Percentiles rank a stretch among this genome's conserved stretches.
phyloP scores from a whole-genome alignment of 345 rosid genomes.

The Limnanthes douglasii region DNA sequence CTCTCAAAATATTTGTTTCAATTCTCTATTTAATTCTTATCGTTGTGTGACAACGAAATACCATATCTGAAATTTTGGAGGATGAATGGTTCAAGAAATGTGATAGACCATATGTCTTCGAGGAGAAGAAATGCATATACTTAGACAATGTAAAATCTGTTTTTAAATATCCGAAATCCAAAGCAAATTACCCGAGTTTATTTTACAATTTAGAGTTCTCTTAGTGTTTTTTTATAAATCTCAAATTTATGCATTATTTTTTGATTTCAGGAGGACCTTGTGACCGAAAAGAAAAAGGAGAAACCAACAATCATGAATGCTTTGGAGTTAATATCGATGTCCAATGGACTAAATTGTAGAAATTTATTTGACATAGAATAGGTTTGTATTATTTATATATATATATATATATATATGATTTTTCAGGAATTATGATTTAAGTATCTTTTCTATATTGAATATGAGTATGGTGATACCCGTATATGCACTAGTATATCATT shows the following conservation, averaged over 20 bases:
- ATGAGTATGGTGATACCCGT: no score
- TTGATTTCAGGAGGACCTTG: slow-evolving; percentile 56
- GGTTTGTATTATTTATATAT: no score
- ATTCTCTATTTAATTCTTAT: background rate
- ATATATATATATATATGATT: no score
- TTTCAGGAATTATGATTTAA: no score
- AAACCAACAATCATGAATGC: slow-evolving; percentile 85
- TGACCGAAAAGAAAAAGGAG: slow-evolving; percentile 72
- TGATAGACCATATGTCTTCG: slow-evolving; percentile 68
- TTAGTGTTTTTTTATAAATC: background rate
- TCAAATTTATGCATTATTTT: no score
- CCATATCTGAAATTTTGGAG: slow-evolving; percentile 63
- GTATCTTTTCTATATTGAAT: no score
- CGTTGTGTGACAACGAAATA: slow-evolving; percentile 50
- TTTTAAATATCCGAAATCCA: slow-evolving; percentile 66
- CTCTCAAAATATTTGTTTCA: no score
- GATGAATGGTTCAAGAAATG: slow-evolving; percentile 86
- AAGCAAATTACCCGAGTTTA: slow-evolving; percentile 26
- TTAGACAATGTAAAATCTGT: slow-evolving; percentile 88
- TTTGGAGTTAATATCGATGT: slow-evolving; percentile 85
- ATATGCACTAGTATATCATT: no score
- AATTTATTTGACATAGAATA: slow-evolving; percentile 72
- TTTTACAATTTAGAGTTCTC: no score
- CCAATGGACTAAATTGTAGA: slow-evolving; percentile 73
- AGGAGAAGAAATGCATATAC: slow-evolving; percentile 53